Evolutionary conservation across 768 basidiomycete species (phyloP).

Genomic region (Psilocybe tampanensis): DNA sequence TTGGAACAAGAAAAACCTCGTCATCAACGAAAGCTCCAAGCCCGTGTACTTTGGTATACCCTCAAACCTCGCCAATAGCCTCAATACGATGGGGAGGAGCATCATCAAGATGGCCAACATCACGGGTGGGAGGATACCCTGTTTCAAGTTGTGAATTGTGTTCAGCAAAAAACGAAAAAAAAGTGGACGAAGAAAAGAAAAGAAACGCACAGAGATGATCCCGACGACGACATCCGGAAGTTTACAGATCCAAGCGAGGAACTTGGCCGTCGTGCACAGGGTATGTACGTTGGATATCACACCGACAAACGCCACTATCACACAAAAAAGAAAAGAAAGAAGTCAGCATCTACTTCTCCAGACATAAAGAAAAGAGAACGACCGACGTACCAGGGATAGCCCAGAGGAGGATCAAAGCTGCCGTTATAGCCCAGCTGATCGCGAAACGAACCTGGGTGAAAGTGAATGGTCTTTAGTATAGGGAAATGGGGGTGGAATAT

Average conservation of each 20-base stretch:
- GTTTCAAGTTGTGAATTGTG: no score
- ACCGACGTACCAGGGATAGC: slow-evolving; percentile 67
- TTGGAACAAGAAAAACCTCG: slow-evolving; percentile 89
- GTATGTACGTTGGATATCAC: slow-evolving; percentile 77
- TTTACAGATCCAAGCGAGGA: slow-evolving; percentile 84
- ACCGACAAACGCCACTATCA: slow-evolving; percentile 81
- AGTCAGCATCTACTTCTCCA: neutral
- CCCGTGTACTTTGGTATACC: slow-evolving; percentile 86
- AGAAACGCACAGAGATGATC: slow-evolving; percentile 56
- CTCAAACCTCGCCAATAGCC: slow-evolving; percentile 81
- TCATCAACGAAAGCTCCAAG: slow-evolving; percentile 91
- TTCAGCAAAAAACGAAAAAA: no score
- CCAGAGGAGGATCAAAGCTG: slow-evolving; percentile 86
- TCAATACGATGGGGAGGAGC: slow-evolving; percentile 79
- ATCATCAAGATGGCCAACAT: slow-evolving; percentile 90
- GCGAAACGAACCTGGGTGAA: slow-evolving; percentile 48
- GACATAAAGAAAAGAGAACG: neutral
- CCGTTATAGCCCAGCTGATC: slow-evolving; percentile 75
- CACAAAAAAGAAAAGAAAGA: neutral
- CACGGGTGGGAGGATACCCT: slow-evolving; percentile 88
- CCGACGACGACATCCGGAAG: slow-evolving; percentile 70
- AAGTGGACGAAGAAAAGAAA: neutral
- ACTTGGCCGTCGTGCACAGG: slow-evolving; percentile 63
- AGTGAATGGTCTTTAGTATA: no score
- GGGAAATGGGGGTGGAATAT: no score